Conservation (phyloP, 2,329 filamentous ascomycete genomes). For the Ophidiomyces ophidiicola region DNA sequence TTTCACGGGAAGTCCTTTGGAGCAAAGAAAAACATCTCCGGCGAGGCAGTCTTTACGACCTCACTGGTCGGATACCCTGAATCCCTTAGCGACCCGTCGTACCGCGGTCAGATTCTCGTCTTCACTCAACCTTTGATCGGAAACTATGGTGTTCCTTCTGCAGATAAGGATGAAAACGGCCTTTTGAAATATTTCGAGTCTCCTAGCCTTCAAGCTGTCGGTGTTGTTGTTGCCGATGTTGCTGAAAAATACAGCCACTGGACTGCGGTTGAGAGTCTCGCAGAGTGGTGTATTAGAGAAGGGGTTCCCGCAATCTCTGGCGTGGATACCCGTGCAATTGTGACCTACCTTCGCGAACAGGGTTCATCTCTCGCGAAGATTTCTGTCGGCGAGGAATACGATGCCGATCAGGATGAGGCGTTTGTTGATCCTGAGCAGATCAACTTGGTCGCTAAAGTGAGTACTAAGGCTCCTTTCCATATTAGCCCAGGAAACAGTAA, state of each 20-base stretch:
- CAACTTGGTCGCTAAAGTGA: constrained; percentile 90
- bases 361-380: constrained; percentile 93
- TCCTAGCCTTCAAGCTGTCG: constrained; percentile 90
- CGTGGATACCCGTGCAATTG: constrained; percentile 92
- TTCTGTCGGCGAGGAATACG: constrained; percentile 92
- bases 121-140: constrained; percentile 97
- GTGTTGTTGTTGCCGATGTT: constrained; percentile 90
- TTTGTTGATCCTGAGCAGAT: constrained; percentile 92
- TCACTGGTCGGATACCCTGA: constrained; percentile 96
- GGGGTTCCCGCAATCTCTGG: constrained; percentile 93
- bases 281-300: constrained; percentile 90
- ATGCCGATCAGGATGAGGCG: constrained; percentile 93
- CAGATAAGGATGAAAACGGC: constrained; percentile 71
- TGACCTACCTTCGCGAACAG: constrained; percentile 89
- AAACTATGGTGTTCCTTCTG: constrained; percentile 94
- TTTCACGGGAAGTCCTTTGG: constrained; percentile 96
- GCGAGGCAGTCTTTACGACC: constrained; percentile 97
- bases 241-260: constrained; percentile 93
- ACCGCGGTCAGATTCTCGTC: constrained; percentile 78
- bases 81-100: constrained; percentile 59
- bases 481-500: constrained; percentile 72
- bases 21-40: constrained; percentile 90
- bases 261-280: constrained; percentile 90
- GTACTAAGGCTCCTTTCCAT: constrained; percentile 96
- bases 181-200: constrained; percentile 97